Base-by-base conservation (phyloP, 2,329 filamentous ascomycete genomes). In the Curvularia verruculosa region DNA sequence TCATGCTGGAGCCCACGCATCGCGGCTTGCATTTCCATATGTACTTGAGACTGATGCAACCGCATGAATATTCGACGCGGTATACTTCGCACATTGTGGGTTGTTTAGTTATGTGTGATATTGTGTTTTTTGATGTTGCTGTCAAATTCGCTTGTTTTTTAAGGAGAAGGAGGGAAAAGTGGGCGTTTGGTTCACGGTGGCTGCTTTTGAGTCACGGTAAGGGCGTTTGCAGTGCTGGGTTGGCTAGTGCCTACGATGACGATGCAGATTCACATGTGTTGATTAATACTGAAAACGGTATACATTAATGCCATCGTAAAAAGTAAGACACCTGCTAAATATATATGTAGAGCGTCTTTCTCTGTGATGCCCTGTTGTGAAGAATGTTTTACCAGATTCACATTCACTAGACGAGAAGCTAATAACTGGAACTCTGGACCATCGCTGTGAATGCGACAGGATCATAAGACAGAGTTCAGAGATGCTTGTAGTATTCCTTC, bases 21-120 rank as follows among this genome's bases (percentile, higher is more conserved):
- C 24, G 34, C 15, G n/a, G 43, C 19, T 18, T 3, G 51, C 43
- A 53, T 18, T 15, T 53, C 10, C 28, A 47, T 1, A 13, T 23
- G 40, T 36, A 45, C 29, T 46, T 44, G 21, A 39, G n/a, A 1
- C 18, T 5, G 8, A 39, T 29, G 34, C 34, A 52, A 31, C 41
- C 50, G 43, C 50, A 52, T 18, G 13, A 18, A 13, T 46, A 52
- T n/a, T 52, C 18, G 13, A 52, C 43, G 1, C 12, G 26, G 43
- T 52, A 52, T 9, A 37, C n/a, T 3, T 52, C 23, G 41, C 50
- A 52, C 41, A 52, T 52, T 1, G 5, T 28, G 5, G 12, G n/a
- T 29, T 6, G 9, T 5, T 29, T 8, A 9, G 9, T 21, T 9
- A 26, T 21, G 28, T 5, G 29, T 3, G 13, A 34, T 28, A 13